Evolutionary conservation across 768 basidiomycete genomes (phyloP), one percentile per base, ranked within the genome.

Genomic region (Trametes meyenii): DNA sequence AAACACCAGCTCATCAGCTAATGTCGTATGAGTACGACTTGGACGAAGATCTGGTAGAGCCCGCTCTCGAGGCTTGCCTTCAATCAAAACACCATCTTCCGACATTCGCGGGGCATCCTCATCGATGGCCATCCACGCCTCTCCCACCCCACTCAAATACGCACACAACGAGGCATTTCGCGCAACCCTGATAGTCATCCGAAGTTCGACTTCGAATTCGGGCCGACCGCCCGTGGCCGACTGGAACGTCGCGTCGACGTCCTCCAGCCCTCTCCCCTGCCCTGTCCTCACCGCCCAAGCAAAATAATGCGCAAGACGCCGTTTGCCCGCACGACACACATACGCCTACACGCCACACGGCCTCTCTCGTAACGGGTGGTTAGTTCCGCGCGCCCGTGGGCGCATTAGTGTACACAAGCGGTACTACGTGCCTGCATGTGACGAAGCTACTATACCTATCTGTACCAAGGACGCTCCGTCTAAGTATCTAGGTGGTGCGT

Each of bases 361-460:
- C 12, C 43, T 19, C 38, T 38, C 24, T 42, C 49, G 36, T 58
- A 50, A 50, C 24, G n/a, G 49, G 56, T 57, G 50, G 49, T 58
- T 29, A 3, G 21, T 43, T 58, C 49, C 49, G 17, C 26, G 19
- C 36, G 40, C 39, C 38, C 24, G 16, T 6, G 35, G 50, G 57
- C 57, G 40, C 2, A 58, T 58, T 58, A 58, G n/a, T 33, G 57
- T 51, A 58, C 57, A 58, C 57, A 44, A 36, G 57, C 57, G n/a
- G 40, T 33, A 21, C 56, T 42, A 50, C 7, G n/a, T 29, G 23
- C 26, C 17, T 14, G 48, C 57, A 44, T 51, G 57, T 51, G 57
- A 58, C 57, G 56, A 16, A 19, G 26, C 24, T 58, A 50, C 33
- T 17, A 14, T 57, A 57, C 48, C 13, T 21, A 49, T 44, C 24